Percentiles rank a stretch among this genome's conserved stretches.
phyloP scores from a whole-genome alignment of 345 rosid genomes.

The Bruguiera sexangula region DNA sequence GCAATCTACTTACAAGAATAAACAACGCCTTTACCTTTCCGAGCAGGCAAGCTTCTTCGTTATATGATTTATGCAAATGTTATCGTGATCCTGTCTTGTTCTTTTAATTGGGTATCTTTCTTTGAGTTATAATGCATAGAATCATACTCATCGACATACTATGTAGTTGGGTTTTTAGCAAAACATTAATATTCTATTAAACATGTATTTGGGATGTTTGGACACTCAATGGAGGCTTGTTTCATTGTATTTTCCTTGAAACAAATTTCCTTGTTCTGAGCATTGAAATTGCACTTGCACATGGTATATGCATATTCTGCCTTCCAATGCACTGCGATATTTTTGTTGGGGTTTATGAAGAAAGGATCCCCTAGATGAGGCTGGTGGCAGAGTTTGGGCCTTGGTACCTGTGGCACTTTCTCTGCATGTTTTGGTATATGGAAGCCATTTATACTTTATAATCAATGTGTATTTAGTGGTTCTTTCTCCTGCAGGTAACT shows the following conservation, averaged over 20 bases:
- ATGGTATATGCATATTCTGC: background rate
- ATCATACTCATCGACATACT: background rate
- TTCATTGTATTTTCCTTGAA: background rate
- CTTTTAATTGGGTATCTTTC: background rate
- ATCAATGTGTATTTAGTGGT: too few relatives aligned
- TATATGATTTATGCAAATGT: background rate
- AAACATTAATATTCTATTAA: too few relatives aligned
- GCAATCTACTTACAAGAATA: constrained; percentile 52
- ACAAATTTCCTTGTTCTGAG: background rate
- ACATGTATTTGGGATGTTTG: too few relatives aligned
- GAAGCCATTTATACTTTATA: too few relatives aligned
- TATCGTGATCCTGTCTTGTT: background rate
- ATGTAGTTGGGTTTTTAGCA: background rate
- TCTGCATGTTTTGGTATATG: too few relatives aligned
- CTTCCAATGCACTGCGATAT: background rate
- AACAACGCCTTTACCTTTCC: constrained; percentile 2
- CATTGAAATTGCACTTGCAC: background rate
- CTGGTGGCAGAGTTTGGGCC: too few relatives aligned
- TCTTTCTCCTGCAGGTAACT: background rate
- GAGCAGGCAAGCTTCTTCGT: background rate
- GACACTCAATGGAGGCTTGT: background rate
- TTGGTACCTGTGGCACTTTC: too few relatives aligned
- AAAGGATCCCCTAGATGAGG: too few relatives aligned
- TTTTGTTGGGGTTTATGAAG: background rate
- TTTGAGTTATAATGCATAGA: background rate